phyloP scores from a whole-genome alignment of 106 monocot genomes.

The Iris macrosiphon region DNA sequence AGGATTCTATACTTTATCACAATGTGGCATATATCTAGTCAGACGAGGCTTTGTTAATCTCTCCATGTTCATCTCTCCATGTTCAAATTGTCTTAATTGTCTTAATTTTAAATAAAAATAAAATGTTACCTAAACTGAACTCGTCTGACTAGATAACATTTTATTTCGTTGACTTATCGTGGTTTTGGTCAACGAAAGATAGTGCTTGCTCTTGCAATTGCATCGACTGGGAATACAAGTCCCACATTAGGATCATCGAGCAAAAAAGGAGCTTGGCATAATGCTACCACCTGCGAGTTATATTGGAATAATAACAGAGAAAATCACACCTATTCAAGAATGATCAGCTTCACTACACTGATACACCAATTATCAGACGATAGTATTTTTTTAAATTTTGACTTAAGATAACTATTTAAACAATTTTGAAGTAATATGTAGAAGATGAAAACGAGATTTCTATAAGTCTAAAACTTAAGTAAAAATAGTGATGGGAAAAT shows the following conservation, averaged over 20 bases:
- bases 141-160: too few relatives aligned
- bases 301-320: not conserved
- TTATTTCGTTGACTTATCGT: too few relatives aligned
- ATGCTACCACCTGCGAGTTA: constrained; percentile 65
- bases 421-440: not conserved
- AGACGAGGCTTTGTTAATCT: too few relatives aligned
- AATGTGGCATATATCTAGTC: too few relatives aligned
- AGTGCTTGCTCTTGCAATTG: constrained; percentile 95
- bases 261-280: constrained; percentile 97
- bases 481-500: not conserved
- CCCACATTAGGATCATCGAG: constrained; percentile 96
- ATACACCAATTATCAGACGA: not conserved
- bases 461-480: not conserved
- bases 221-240: constrained; percentile 90
- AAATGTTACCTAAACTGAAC: too few relatives aligned
- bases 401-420: not conserved
- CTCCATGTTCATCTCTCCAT: too few relatives aligned
- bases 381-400: not conserved
- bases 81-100: too few relatives aligned
- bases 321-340: not conserved
- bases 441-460: not conserved
- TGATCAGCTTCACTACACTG: too few relatives aligned
- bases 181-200: constrained; percentile 92
- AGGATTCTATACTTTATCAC: too few relatives aligned
- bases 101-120: too few relatives aligned